Conservation (phyloP, 495 filamentous ascomycete species). For the Lepraria neglecta region DNA sequence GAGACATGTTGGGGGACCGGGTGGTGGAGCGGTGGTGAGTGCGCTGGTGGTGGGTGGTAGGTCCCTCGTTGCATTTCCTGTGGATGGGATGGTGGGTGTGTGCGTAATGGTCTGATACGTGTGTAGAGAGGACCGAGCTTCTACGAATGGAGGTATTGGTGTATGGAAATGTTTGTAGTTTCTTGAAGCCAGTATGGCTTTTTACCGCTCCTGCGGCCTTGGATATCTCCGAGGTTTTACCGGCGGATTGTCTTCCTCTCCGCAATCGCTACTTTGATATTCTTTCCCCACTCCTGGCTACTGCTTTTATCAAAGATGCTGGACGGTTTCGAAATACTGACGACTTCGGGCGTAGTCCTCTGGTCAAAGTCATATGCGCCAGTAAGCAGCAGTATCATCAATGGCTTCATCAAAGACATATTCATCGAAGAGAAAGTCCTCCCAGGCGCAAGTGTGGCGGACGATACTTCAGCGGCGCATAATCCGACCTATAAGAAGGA, state of each 20-base stretch:
- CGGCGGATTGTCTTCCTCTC: neutral
- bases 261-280: neutral
- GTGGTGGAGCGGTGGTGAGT: slow-evolving; percentile 94
- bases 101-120: too few species aligned
- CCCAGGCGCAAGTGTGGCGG: slow-evolving; percentile 52
- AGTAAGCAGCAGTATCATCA: slow-evolving; percentile 74
- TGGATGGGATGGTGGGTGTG: neutral
- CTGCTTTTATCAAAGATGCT: slow-evolving; percentile 52
- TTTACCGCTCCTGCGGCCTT: slow-evolving; percentile 6
- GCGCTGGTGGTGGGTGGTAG: slow-evolving; percentile 68
- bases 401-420: slow-evolving; percentile 90
- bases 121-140: neutral
- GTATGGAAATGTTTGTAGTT: neutral
- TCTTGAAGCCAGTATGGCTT: neutral
- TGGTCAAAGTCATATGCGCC: slow-evolving; percentile 87
- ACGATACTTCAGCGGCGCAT: slow-evolving; percentile 48
- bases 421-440: slow-evolving; percentile 89
- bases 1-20: slow-evolving; percentile 98
- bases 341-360: slow-evolving; percentile 90
- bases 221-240: slow-evolving; percentile 12
- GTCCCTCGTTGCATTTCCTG: slow-evolving; percentile 69
- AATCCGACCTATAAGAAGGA: slow-evolving; percentile 81
- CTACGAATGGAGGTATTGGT: neutral
- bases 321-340: slow-evolving; percentile 92
- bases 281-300: neutral